Base-by-base conservation (phyloP, 768 basidiomycete species). In the Galerina marginata region DNA sequence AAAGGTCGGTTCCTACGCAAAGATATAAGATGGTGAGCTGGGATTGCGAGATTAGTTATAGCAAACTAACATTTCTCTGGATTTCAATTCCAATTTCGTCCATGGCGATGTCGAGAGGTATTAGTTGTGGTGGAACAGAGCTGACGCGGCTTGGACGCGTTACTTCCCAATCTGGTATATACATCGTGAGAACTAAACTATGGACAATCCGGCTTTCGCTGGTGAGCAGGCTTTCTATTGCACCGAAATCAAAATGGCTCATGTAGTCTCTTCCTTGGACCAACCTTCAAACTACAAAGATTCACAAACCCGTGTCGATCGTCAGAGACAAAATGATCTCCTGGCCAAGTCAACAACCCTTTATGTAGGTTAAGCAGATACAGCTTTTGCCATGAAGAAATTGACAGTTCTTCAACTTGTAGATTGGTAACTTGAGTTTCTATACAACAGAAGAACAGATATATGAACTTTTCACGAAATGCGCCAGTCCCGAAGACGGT, bases 261-360 rank as follows among this genome's bases (percentile, higher is more conserved):
- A 96, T 80, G 89, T 96, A 67, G 89, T 96, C 48, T 70, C 83
- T 29, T 75, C 90, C 37, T 83, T 98, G 66, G 96, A 98, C 78
- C 91, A 94, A 74, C 96, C 95, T 47, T 97, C 95, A 5, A 94
- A 95, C 74, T 99, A 99, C 79, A 94, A 95, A 73, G 96, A 99
- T 76, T 96, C 93, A 12, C 92, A 96, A 75, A 81, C 83, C 40
- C 86, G 90, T 56, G 77, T 95, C 54, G 91, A 97, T 78, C 83
- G 91, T 63, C 82, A 86, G 65, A 88, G 75, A 64, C 94, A 96
- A 71, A 84, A 88, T 66, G 90, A 94, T 7, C 72, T 93, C n/a
- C 86, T 97, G 40, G 73, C 84, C 44, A 92, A 89, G 70, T 95
- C 94, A 6, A 87, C 88, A 25, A 98, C 96, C 2, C 83, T 98